Evolutionary conservation across 495 filamentous ascomycete genomes (phyloP).

Genomic region (Penicillium salamii): DNA sequence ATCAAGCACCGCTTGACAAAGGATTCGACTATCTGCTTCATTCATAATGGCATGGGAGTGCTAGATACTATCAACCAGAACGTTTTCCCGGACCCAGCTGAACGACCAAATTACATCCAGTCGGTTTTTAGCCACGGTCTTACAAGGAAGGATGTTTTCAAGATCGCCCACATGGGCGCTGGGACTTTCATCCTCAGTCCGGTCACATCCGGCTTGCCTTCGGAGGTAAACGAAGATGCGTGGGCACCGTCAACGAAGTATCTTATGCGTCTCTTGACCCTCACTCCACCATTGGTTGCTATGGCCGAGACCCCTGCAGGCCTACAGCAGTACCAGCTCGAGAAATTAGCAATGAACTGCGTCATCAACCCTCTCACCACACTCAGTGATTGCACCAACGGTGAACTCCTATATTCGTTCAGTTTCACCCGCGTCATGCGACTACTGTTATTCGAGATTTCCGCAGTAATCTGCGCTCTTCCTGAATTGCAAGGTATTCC

Average conservation of each 20-base stretch:
- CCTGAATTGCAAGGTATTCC: slow-evolving; percentile 65
- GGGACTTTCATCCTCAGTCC: slow-evolving; percentile 62
- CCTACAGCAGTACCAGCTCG: slow-evolving; percentile 59
- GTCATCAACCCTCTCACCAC: slow-evolving; percentile 81
- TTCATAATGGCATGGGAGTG: slow-evolving; percentile 81
- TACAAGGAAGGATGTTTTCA: slow-evolving; percentile 53
- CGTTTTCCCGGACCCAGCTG: slow-evolving; percentile 62
- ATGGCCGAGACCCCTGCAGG: slow-evolving; percentile 42
- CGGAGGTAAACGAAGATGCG: slow-evolving; percentile 18
- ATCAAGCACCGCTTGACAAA: slow-evolving; percentile 66
- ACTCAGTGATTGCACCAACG: slow-evolving; percentile 69
- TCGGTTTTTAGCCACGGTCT: slow-evolving; percentile 69
- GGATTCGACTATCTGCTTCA: slow-evolving; percentile 71
- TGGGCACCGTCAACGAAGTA: slow-evolving; percentile 48
- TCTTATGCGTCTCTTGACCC: slow-evolving; percentile 48
- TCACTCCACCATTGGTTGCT: slow-evolving; percentile 47
- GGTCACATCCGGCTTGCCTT: slow-evolving; percentile 17
- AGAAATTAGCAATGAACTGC: slow-evolving; percentile 76
- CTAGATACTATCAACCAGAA: slow-evolving; percentile 67
- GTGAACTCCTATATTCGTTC: slow-evolving; percentile 62
- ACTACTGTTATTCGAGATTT: slow-evolving; percentile 65
- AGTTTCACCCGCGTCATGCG: slow-evolving; percentile 53
- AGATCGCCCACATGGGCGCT: slow-evolving; percentile 59
- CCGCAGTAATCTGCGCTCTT: slow-evolving; percentile 57
- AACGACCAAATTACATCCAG: slow-evolving; percentile 71